Evolutionary conservation across 805 yeast species (phyloP), one percentile per base, ranked within the genome.

Genomic region (Saccharomycopsis fodiens): DNA sequence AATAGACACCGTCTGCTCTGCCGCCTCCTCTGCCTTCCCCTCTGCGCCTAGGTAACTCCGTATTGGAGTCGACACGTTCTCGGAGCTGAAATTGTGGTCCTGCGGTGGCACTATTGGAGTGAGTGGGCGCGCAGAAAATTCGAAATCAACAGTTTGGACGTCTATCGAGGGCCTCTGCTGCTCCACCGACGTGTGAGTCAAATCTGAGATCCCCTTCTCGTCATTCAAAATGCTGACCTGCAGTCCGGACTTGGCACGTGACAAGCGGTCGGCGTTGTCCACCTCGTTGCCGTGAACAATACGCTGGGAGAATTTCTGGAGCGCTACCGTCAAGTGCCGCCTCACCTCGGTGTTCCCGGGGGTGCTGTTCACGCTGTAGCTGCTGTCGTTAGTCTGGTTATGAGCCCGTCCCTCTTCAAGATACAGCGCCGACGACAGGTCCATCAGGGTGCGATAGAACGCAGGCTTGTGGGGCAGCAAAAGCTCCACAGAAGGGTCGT

Each of bases 211-310:
- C 3, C 46, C 49, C 25, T 41, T 30, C 17, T 44, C 51, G 17
- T 41, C 49, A 30, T 48, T 44, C 25, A 45, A 30, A 19, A 45
- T 44, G 3, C 41, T 39, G 15, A 44, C 25, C n/a, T 25, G 27
- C 10, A 39, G 7, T 2, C 23, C 21, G 31, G 41, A 44, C 12
- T 31, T 42, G 5, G 27, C 35, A 3, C 22, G 34, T 15, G 49
- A 36, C 2, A 43, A 13, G 25, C 44, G 31, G 22, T 42, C 39
- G 27, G 22, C 36, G 17, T n/a, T 37, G 8, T 51, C 52, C 3
- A 30, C 19, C 15, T 48, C 52, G 23, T 45, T 48, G 13, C 54
- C 54, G 32, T 40, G 47, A 21, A 51, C 52, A 29, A 51, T 40
- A 25, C 54, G 21, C 4, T 44, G 39, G n/a, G 47, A 42, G 25